Evolutionary conservation across 2,329 filamentous ascomycete species (phyloP), one percentile per base, ranked within the genome.

Genomic region (Penicillium thymicola): DNA sequence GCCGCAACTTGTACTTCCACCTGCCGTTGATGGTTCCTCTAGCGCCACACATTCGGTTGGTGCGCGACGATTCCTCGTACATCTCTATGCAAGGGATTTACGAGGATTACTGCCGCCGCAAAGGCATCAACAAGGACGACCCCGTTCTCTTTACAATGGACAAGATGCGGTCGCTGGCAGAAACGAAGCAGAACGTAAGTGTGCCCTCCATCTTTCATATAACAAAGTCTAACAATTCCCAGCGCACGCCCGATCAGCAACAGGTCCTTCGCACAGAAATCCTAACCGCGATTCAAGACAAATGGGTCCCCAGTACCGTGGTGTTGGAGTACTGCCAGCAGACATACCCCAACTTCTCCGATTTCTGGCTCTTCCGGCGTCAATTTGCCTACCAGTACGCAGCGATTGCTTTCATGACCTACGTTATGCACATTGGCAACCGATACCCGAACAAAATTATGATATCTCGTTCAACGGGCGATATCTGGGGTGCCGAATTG

Each of bases 361-460:
- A 97, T 68, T 97, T 97, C 81, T 99, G 93, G 92, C 84, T 99
- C 56, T 99, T 99, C 90, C 89, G 94, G 57, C 88, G 92, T 57
- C 92, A 96, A 64, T 96, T 99, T 77, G 89, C 91, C 23, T 97
- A 97, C 79, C 94, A 99, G 76, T 87, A 96, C 59, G 93, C 94
- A 21, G 86, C 92, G 2, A 83, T 97, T 62, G 96, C 94, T 1
- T 99, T 99, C 78, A 96, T 99, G 89, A 97, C 94, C 4, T 99
- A 97, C 72, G 89, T 97, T 57, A 88, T 99, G 79, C 93, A 93
- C 78, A 97, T 99, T 86, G 91, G 93, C 72, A 91, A 91, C 72
- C 89, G 94, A 30, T 96, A 94, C 74, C 95, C 94, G 6, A 91
- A 92, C 75, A 99, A 99, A 81, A 88, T 97, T 74, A 89, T 89